phyloP scores from a whole-genome alignment of 495 filamentous ascomycete species.

The Neurospora pannonica region DNA sequence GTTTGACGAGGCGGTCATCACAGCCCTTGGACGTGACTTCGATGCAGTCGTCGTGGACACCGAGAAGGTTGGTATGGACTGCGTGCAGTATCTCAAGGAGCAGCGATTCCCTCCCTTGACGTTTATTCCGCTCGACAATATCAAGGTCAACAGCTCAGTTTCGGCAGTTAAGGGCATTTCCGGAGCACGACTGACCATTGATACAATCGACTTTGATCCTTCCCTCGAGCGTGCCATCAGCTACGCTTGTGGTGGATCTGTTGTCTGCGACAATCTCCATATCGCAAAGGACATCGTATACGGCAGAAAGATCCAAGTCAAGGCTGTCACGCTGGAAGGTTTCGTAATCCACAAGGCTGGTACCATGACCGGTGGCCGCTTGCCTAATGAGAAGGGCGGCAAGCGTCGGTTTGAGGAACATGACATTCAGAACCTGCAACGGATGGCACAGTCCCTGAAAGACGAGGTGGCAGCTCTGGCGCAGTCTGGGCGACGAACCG shows the following conservation, averaged over 20 bases:
- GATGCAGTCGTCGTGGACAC: conserved; percentile 95
- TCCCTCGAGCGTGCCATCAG: conserved; percentile 82
- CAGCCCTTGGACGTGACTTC: conserved; percentile 84
- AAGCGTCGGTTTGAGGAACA: conserved; percentile 82
- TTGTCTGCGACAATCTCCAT: conserved; percentile 81
- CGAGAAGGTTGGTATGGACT: conserved; percentile 87
- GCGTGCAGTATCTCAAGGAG: conserved; percentile 87
- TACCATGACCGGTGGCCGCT: conserved; percentile 89
- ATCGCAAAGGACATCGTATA: conserved; percentile 88
- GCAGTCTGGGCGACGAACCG: conserved; percentile 57
- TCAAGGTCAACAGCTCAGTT: conserved; percentile 82
- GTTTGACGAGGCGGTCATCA: conserved; percentile 84
- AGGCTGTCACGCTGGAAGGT: conserved; percentile 87
- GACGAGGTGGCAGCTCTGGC: conserved; percentile 68
- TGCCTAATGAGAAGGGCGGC: conserved; percentile 57
- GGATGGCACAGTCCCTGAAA: conserved; percentile 54
- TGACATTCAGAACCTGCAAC: conserved; percentile 72
- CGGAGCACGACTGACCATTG: conserved; percentile 78
- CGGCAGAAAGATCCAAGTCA: conserved; percentile 73
- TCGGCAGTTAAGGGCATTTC: conserved; percentile 84
- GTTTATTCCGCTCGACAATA: conserved; percentile 93
- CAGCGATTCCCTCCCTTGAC: conserved; percentile 77
- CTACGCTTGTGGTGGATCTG: conserved; percentile 90
- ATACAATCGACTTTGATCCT: conserved; percentile 89
- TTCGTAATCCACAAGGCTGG: conserved; percentile 95